Conservation (phyloP, 2,329 filamentous ascomycete genomes). For the Diplodia intermedia region DNA sequence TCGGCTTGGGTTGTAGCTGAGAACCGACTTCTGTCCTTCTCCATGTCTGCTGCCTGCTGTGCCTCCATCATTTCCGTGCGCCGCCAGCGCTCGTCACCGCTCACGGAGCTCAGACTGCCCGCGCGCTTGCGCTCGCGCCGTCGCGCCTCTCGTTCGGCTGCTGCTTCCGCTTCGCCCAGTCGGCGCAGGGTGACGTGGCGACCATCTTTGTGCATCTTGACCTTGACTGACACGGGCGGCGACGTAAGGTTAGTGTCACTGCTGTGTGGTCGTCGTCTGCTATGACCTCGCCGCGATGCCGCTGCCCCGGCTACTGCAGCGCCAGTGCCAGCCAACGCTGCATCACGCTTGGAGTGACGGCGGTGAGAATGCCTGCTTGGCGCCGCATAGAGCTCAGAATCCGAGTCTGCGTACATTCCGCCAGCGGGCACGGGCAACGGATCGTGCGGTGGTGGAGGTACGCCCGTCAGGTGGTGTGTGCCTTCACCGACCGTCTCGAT, state of each 20-base stretch:
- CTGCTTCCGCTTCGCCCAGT: constrained; percentile 68
- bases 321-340: constrained; percentile 27
- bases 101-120: constrained; percentile 51
- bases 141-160: constrained; percentile 63
- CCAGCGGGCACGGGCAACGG: constrained; percentile 46
- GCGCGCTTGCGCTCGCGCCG: constrained; percentile 53
- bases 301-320: constrained; percentile 37
- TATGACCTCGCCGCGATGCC: constrained; percentile 41
- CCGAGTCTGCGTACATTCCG: constrained; percentile 48
- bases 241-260: constrained; percentile 57
- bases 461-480: constrained; percentile 36
- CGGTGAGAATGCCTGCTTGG: constrained; percentile 46
- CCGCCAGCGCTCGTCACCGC: constrained; percentile 50
- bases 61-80: constrained; percentile 47
- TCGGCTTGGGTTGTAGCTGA: constrained; percentile 36
- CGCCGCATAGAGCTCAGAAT: constrained; percentile 49
- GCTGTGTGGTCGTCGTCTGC: constrained; percentile 42
- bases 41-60: constrained; percentile 29
- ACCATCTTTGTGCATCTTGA: constrained; percentile 70
- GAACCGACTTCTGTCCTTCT: constrained; percentile 36
- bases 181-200: constrained; percentile 68
- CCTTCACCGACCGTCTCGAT: constrained; percentile 34
- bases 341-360: constrained; percentile 40
- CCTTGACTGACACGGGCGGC: constrained; percentile 68
- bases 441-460: constrained; percentile 42